phyloP scores from a whole-genome alignment of 768 basidiomycete genomes.

The Xerocomellus intermedius region DNA sequence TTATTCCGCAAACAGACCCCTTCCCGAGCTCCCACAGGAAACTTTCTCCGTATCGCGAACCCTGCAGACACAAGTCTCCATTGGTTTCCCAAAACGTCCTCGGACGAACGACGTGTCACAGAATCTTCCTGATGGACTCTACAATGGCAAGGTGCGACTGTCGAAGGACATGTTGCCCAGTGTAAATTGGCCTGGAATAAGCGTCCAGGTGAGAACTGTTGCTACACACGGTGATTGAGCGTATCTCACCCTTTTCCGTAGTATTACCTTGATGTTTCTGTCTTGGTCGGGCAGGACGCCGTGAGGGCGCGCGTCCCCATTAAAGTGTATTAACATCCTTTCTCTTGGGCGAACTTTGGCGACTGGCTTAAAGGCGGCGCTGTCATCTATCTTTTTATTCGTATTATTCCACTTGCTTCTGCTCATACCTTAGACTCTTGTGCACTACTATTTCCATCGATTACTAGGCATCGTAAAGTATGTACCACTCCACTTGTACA shows the following conservation, averaged over 20 bases:
- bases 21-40: conserved; percentile 25
- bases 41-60: conserved; percentile 24
- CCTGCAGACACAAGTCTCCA: conserved; percentile 43
- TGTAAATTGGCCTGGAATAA: conserved; percentile 65
- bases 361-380: not conserved
- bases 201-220: conserved; percentile 53
- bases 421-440: conserved; percentile 1
- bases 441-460: not conserved
- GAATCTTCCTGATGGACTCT: conserved; percentile 65
- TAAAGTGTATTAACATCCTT: conserved; percentile 43
- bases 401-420: not conserved
- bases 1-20: conserved; percentile 19
- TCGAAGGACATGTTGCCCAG: conserved; percentile 60
- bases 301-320: conserved; percentile 62
- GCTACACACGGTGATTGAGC: conserved; percentile 6
- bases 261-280: conserved; percentile 75
- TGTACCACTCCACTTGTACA: not conserved
- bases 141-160: conserved; percentile 56
- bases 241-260: conserved; percentile 26
- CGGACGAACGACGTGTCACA: conserved; percentile 45
- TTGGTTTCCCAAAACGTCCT: conserved; percentile 73
- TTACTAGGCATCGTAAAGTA: conserved; percentile 6
- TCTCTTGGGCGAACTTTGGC: not conserved
- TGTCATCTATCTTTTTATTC: not conserved
- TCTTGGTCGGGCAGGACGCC: conserved; percentile 62